These are phyloP conservation scores for Phytophthora sp. DNA, from an alignment of 352 stramenopile genomes.

Conservation along the genomic window DNA sequence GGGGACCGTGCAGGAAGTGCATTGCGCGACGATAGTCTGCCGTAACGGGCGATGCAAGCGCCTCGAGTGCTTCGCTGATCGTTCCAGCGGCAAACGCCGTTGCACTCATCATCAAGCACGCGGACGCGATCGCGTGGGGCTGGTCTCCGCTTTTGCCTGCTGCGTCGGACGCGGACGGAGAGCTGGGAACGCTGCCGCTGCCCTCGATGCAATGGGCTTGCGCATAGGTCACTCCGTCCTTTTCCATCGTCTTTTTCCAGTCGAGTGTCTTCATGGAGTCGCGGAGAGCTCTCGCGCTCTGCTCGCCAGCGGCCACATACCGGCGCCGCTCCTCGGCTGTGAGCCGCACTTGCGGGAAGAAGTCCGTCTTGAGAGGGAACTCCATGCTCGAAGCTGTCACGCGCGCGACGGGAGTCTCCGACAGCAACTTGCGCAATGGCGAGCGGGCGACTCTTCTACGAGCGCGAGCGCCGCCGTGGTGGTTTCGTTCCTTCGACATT, in stretches of 20 bases:
- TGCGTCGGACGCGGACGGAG: neutral
- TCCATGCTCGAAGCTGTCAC: slow-evolving; percentile 43
- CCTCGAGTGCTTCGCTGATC: slow-evolving; percentile 71
- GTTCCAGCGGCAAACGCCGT: slow-evolving; percentile 58
- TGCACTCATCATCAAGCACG: slow-evolving; percentile 70
- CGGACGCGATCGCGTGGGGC: slow-evolving; percentile 18
- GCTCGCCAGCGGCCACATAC: slow-evolving; percentile 54
- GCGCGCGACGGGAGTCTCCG: slow-evolving; percentile 7
- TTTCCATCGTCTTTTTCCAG: slow-evolving; percentile 64
- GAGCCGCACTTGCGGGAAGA: slow-evolving; percentile 69
- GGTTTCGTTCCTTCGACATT: slow-evolving; percentile 37
- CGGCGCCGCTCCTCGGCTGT: slow-evolving; percentile 46
- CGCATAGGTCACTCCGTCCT: slow-evolving; percentile 62
- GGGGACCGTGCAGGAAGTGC: slow-evolving; percentile 61
- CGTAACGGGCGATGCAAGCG: slow-evolving; percentile 62
- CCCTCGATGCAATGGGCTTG: slow-evolving; percentile 72
- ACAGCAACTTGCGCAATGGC: slow-evolving; percentile 34
- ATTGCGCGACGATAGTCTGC: slow-evolving; percentile 75
- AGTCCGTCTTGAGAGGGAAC: slow-evolving; percentile 72
- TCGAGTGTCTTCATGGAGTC: slow-evolving; percentile 52
- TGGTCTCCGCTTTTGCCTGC: slow-evolving; percentile 9
- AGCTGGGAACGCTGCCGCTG: neutral
- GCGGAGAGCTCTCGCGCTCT: slow-evolving; percentile 46
- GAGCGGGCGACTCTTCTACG: neutral
- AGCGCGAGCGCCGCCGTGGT: slow-evolving; percentile 7